Conservation (phyloP, 257 asterid genomes). For the Solanum corneliomulleri region DNA sequence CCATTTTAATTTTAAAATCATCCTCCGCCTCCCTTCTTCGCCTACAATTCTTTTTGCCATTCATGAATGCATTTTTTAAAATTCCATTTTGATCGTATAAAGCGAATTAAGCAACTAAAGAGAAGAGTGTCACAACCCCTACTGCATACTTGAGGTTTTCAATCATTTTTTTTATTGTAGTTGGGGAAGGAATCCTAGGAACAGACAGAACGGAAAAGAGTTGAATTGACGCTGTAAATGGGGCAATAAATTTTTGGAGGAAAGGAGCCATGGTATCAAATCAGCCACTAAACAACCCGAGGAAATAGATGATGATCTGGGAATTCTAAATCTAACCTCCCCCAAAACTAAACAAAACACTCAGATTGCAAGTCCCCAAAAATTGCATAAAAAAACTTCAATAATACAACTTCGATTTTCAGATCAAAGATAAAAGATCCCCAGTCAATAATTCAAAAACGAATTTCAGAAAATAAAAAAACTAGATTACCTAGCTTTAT, state of each 20-base stretch:
- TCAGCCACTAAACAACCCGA: neutral
- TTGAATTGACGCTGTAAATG: neutral
- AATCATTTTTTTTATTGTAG: neutral
- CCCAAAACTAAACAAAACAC: neutral
- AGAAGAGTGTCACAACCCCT: neutral
- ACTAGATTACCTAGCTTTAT: neutral
- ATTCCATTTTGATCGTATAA: neutral
- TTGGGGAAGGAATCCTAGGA: neutral
- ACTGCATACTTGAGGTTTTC: conserved; percentile 1
- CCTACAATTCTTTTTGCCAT: neutral
- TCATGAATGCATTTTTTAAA: neutral
- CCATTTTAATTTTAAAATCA: neutral
- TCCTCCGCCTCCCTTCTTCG: neutral
- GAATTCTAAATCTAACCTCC: neutral
- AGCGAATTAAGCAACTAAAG: neutral
- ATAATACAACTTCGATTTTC: neutral
- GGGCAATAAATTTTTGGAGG: neutral
- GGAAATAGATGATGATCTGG: neutral
- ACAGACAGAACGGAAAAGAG: neutral
- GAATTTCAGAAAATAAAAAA: neutral
- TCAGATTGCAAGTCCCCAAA: neutral
- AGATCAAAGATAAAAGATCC: neutral
- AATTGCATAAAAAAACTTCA: neutral
- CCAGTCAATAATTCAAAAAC: neutral
- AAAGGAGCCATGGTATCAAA: neutral